Base-by-base conservation (phyloP, 2,329 filamentous ascomycete genomes). In the Monilinia polystroma region DNA sequence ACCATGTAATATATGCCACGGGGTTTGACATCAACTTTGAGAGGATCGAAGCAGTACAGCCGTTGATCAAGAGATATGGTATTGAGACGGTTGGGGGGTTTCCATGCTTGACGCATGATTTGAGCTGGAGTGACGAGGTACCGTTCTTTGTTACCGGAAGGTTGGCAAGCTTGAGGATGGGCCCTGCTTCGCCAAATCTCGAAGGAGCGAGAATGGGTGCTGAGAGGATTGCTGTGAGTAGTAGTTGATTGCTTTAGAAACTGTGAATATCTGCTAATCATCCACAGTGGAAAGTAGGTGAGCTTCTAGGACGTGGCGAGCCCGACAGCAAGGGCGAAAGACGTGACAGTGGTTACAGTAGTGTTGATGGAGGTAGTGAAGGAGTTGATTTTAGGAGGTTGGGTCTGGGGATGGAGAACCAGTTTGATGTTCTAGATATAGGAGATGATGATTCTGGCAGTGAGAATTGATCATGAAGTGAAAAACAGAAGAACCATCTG, bases 101-200 rank as follows among this genome's bases (percentile, higher is more conserved):
- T 26, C 91, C 91, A 0, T 91, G 88, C 70, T 77, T 94, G 63
- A 93, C 84, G 2, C 85, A 93, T 53, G 90, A 94, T 72, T 79
- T 94, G 68, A 89, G 88, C 83, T 94, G 90, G 91, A 81, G 81
- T 49, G 81, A 87, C 0, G 85, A 86, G n/a, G 84, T 94, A 0
- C 91, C 91, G 1, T 77, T 93, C 1, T 93, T 92, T 73, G 78
- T 91, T 67, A 87, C 88, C 0, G 91, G 90, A 1, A 81, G 86
- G 63, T 78, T 93, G 47, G 90, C 88, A 0, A 85, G 83, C 0
- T 76, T 94, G 71, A 82, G 87, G 66, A 78, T 94, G 0, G 90
- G 91, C 0, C 90, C 91, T 14, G 89, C 87, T 0, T 89, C 89
- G 0, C 86, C 85, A 0, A 93, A 93, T 75, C 79, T 93, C 4